Conservation (phyloP, 148 eudicot genomes). For the Silene uniflora region DNA sequence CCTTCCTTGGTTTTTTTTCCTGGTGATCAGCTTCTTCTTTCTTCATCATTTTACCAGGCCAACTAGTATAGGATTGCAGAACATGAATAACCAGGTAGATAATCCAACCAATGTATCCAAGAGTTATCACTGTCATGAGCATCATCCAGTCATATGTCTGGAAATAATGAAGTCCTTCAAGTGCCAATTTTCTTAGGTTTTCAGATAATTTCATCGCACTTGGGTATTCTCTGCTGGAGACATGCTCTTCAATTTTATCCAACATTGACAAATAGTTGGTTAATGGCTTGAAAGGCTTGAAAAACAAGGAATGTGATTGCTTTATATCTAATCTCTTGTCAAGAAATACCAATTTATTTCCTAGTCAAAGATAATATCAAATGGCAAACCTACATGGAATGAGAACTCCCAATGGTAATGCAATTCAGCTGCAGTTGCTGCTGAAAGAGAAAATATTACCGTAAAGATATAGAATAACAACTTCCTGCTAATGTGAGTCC, state of each 20-base stretch:
- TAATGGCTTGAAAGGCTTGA: constrained; percentile 86
- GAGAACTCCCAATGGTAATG: not conserved
- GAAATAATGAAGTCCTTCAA: constrained; percentile 87
- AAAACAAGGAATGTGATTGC: constrained; percentile 62
- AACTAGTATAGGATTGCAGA: constrained; percentile 72
- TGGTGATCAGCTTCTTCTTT: constrained; percentile 45
- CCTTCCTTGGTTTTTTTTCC: constrained; percentile 48
- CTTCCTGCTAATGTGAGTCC: not conserved
- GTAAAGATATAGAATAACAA: not conserved
- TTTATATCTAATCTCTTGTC: constrained; percentile 59
- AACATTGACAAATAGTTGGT: constrained; percentile 50
- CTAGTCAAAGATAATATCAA: not conserved
- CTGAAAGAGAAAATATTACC: not conserved
- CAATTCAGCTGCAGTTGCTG: not conserved
- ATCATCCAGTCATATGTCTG: constrained; percentile 98
- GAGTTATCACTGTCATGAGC: constrained; percentile 85
- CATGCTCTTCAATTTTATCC: constrained; percentile 60
- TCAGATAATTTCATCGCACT: constrained; percentile 66
- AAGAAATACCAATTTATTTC: constrained; percentile 29
- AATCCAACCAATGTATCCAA: constrained; percentile 97
- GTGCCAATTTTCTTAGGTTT: constrained; percentile 75
- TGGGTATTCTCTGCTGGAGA: constrained; percentile 55
- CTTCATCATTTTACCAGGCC: constrained; percentile 42
- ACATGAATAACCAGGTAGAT: constrained; percentile 74
- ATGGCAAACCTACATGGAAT: not conserved